Base-by-base conservation (phyloP, 345 rosid species). In the Citrus inodora region DNA sequence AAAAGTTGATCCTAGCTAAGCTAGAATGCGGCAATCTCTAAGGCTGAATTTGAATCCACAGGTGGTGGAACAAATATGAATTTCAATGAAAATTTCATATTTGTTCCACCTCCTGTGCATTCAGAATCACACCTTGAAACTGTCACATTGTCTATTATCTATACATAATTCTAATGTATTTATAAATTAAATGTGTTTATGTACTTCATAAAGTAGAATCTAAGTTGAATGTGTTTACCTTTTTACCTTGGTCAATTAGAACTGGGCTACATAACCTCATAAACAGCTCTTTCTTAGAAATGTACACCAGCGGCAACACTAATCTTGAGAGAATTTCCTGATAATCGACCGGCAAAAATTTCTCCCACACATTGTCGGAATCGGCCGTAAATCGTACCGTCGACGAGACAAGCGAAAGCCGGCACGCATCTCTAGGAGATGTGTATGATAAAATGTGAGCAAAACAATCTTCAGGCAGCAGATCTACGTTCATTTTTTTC, bases 81-180 rank as follows among this genome's bases (percentile, higher is more conserved):
- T 59, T 80, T 38, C 0, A n/a, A 21, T 1, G 1, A 46, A 13
- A 22, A 80, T 60, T 67, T 81, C 82, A 86, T 86, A 86, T 86
- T 83, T 81, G 86, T 27, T 81, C 86, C 86, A 81, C 85, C 85
- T 7, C 88, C 86, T 86, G 88, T 79, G 73, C 60, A 60, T 75
- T 62, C 84, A 76, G 6, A 70, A 83, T 35, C 51, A 73, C 40
- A 62, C 79, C 83, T 65, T 59, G 24, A 38, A 65, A 76, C 21
- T 66, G 56, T 37, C 42, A 65, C 58, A 51, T 51, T 51, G 0
- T 17, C 6, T 51, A 1, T 4, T 16, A 16, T 51, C 58, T 5
- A 4, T 53, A 53, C 21, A 53, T 17, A 53, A 17, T 53, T 17
- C 2, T 17, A 17, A 53, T 53, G 22, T 53, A 0, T 53, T 17